Conservation (phyloP, 1,139 yeast species). For the Scheffersomyces lignicola region DNA sequence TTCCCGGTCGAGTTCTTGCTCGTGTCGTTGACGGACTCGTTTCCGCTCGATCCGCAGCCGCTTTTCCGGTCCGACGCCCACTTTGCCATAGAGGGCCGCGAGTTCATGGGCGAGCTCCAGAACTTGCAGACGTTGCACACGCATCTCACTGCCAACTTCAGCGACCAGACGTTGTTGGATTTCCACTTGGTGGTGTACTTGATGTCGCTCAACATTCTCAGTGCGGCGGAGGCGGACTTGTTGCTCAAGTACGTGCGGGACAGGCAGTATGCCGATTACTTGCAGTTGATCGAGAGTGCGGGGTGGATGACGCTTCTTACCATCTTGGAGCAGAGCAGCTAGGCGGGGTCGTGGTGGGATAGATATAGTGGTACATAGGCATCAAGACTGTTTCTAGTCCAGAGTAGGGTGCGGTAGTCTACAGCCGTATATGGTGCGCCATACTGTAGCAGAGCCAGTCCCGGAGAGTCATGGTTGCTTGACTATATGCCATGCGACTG, state of each 20-base stretch:
- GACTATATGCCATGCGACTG: too few relatives aligned
- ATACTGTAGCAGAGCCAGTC: too few relatives aligned
- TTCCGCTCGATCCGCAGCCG: constrained; percentile 67
- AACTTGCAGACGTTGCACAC: constrained; percentile 46
- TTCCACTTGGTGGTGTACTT: constrained; percentile 75
- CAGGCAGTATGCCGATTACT: constrained; percentile 44
- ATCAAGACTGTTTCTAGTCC: neutral
- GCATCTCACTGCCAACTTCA: constrained; percentile 47
- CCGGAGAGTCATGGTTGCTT: too few relatives aligned
- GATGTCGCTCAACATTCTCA: constrained; percentile 51
- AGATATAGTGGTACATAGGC: constrained; percentile 1
- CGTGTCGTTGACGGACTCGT: constrained; percentile 90
- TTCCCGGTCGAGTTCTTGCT: constrained; percentile 92
- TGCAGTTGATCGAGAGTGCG: constrained; percentile 58
- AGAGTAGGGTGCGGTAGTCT: neutral
- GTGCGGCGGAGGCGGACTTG: constrained; percentile 49
- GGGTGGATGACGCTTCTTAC: constrained; percentile 79
- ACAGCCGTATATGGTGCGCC: too few relatives aligned
- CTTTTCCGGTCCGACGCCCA: constrained; percentile 35
- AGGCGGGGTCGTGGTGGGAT: too few relatives aligned
- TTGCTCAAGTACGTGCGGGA: constrained; percentile 44
- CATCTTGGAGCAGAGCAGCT: constrained; percentile 45
- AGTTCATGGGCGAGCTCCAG: constrained; percentile 70
- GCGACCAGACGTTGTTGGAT: constrained; percentile 50
- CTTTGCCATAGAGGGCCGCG: constrained; percentile 80